Evolutionary conservation across 2,329 filamentous ascomycete genomes (phyloP), one percentile per base, ranked within the genome.

Genomic region (Furcasterigmium sp.): DNA sequence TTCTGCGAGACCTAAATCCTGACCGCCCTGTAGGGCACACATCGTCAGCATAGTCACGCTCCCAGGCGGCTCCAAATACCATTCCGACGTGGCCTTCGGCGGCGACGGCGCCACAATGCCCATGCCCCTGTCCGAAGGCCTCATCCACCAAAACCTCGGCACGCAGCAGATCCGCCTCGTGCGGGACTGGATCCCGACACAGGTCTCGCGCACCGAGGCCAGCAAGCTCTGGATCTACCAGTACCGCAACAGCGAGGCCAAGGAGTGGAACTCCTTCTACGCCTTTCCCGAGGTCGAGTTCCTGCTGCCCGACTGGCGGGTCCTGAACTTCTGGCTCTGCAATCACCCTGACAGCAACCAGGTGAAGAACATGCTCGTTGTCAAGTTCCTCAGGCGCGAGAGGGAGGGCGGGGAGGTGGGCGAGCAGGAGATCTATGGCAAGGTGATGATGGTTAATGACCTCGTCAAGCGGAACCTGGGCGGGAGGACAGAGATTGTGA

Each of bases 261-360:
- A 61, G 37, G 65, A 68, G 2, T 90, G 83, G 78, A 65, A 72
- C 18, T 65, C 75, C 2, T 75, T 71, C 38, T 87, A 87, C 58
- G 77, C 73, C 47, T 90, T 89, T 58, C 72, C 74, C 2, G 78
- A 85, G 47, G 65, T 73, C 14, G 82, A 86, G 58, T 86, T 84
- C 58, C 56, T 78, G 26, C 72, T 70, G 4, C 59, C 65, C 35
- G 83, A 87, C 59, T 86, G 80, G 53, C 70, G 69, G 28, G 65
- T 82, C 6, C 69, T 84, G 66, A 85, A 78, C 57, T 76, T 67
- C 51, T 75, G 56, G 37, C 78, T 75, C 1, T 78, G 75, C 49
- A 69, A 68, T 36, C 65, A 62, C 43, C 59, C 64, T 18, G 56
- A 58, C 23, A 75, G 68, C 44, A 76, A 71, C 56, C 84, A 85